Evolutionary conservation across 371 early-diverging fungal species (phyloP), one percentile per base, ranked within the genome.

Genomic region (Choanephora cucurbitarum): DNA sequence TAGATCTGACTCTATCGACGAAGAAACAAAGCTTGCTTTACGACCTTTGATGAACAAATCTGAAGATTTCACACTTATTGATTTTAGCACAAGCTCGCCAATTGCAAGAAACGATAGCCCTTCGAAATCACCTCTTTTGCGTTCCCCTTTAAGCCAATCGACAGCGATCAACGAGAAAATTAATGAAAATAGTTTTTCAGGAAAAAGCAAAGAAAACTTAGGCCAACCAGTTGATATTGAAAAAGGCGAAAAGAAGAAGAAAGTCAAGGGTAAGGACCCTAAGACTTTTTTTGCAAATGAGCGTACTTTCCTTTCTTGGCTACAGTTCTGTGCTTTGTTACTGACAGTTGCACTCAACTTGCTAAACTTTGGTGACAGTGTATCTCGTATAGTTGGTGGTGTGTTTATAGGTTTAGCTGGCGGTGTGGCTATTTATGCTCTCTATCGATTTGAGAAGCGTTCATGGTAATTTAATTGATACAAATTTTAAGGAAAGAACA

Each of bases 231-330:
- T 54, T 11, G 60, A 55, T 48, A 17, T 66, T 31, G 60, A 60
- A 40, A 33, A 46, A 8, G 59, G 53, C 13, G 49, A 51, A 7
- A 48, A 34, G 57, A 57, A 39, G 42, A 24, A 33, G 33, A 49
- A 18, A 45, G 54, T 21, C 44, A 46, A 45, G 32, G 41, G 18
- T 39, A 53, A 17, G 46, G 39, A 99, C 60, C 99, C 99, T 47
- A 99, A 99, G 76, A 97, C 96, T 19, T 99, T 92, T 77, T 99
- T 99, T 83, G 99, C 99, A 41, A 99, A 99, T 71, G 99, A 99
- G 75, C 86, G 99, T 56, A 99, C 99, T 1, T 99, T 99, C 76
- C 80, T 99, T 49, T 88, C 95, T 17, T 91, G 92, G 92, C 73
- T 91, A 37, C 87, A 91, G 72, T 91, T 91, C 67, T 80, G 89